phyloP scores from a whole-genome alignment of 352 stramenopile species.

The Ophiocytium majus region DNA sequence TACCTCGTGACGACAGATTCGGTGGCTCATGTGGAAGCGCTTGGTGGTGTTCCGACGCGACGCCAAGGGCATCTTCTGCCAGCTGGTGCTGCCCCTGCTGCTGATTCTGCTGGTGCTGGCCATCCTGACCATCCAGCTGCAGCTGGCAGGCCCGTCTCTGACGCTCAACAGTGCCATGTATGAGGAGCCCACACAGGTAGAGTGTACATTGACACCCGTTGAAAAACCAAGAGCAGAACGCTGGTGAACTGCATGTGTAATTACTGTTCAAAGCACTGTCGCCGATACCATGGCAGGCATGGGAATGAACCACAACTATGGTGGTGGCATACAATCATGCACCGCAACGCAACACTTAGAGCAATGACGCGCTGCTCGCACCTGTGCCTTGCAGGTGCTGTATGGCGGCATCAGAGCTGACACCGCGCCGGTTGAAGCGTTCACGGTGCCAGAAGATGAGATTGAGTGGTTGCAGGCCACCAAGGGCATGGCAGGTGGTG shows the following conservation, averaged over 20 bases:
- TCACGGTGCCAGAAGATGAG: neutral
- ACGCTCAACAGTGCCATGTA: conserved; percentile 35
- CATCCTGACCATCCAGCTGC: conserved; percentile 43
- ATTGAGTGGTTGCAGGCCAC: neutral
- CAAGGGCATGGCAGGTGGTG: neutral
- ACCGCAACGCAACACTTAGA: too few species aligned
- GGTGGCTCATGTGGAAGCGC: conserved; percentile 52
- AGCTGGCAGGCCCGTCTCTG: conserved; percentile 36
- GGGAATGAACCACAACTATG: too few species aligned
- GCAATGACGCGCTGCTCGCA: too few species aligned
- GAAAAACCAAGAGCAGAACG: too few species aligned
- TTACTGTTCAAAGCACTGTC: too few species aligned
- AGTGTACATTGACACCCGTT: neutral
- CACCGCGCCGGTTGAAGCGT: neutral
- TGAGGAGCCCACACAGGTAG: conserved; percentile 26
- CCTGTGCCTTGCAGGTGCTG: too few species aligned
- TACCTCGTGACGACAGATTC: too few species aligned
- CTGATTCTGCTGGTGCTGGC: conserved; percentile 44
- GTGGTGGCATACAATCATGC: too few species aligned
- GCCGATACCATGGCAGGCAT: too few species aligned
- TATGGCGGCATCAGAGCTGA: neutral
- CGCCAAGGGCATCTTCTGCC: conserved; percentile 30
- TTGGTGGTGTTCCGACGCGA: conserved; percentile 34
- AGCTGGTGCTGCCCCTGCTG: conserved; percentile 38
- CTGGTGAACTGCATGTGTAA: too few species aligned